Conservation (phyloP, 805 yeast species). For the Wickerhamomyces sydowiorum region DNA sequence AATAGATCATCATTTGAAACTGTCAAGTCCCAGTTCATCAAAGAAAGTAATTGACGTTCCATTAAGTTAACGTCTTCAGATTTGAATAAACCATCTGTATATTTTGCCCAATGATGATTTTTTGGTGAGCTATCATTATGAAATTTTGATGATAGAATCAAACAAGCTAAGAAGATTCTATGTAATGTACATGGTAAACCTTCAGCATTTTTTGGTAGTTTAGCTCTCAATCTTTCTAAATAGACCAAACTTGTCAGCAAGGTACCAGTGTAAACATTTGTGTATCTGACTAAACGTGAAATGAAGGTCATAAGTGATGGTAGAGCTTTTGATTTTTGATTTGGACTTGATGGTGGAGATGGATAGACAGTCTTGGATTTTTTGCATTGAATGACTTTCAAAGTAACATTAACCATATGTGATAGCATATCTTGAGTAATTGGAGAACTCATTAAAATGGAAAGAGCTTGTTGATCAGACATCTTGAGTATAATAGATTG, state of each 20-base stretch:
- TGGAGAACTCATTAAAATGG: constrained; percentile 55
- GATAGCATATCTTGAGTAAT: constrained; percentile 72
- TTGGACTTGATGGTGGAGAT: constrained; percentile 29
- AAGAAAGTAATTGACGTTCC: constrained; percentile 70
- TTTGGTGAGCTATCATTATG: constrained; percentile 78
- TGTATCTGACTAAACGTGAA: constrained; percentile 63
- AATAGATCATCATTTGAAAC: constrained; percentile 66
- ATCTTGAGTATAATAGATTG: constrained; percentile 19
- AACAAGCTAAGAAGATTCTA: constrained; percentile 67
- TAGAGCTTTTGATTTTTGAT: constrained; percentile 12
- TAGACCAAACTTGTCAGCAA: constrained; percentile 68
- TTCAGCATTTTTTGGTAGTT: constrained; percentile 64
- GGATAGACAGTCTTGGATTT: constrained; percentile 25
- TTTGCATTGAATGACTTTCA: constrained; percentile 63
- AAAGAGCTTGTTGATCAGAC: constrained; percentile 52
- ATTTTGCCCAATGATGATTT: constrained; percentile 73
- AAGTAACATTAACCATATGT: constrained; percentile 57
- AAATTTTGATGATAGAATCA: constrained; percentile 66
- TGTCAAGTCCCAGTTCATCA: constrained; percentile 67
- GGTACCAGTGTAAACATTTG: constrained; percentile 78
- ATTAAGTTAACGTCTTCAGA: constrained; percentile 68
- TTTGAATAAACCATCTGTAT: constrained; percentile 68
- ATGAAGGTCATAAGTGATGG: constrained; percentile 76
- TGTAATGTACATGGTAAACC: constrained; percentile 80
- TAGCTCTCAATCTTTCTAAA: constrained; percentile 52